Percentiles rank a stretch among this genome's conserved stretches.
Evolutionary conservation across 441 rosid species (phyloP).

Genomic region (Gossypium schwendimanii): DNA sequence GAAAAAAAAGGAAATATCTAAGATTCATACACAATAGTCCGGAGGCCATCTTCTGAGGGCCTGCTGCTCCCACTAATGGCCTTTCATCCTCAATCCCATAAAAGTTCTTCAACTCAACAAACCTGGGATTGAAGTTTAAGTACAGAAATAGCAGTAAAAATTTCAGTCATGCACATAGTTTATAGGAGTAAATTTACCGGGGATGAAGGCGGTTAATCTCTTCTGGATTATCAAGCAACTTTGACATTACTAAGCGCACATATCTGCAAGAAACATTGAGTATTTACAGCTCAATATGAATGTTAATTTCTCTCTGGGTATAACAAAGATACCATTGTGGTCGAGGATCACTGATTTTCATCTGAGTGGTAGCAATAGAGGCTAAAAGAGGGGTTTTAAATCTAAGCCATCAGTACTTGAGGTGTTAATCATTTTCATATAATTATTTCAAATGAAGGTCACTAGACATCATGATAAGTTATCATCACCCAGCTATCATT

Average conservation of each 20-base stretch:
- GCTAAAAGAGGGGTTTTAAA: background rate
- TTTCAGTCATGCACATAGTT: slow-evolving; percentile 2
- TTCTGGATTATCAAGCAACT: slow-evolving; percentile 37
- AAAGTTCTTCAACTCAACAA: slow-evolving; percentile 60
- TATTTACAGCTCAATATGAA: background rate
- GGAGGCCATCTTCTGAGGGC: slow-evolving; percentile 77
- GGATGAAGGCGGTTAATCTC: slow-evolving; percentile 63
- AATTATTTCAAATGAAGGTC: background rate
- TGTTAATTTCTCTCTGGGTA: background rate
- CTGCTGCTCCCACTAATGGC: slow-evolving; percentile 40
- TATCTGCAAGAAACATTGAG: slow-evolving; percentile 41
- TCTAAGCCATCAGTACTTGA: background rate
- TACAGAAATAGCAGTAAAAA: slow-evolving; percentile 8
- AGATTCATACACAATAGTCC: slow-evolving; percentile 62
- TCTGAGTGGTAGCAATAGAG: background rate
- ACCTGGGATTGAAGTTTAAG: slow-evolving; percentile 39
- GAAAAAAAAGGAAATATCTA: background rate
- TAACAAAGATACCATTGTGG: background rate
- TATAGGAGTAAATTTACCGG: slow-evolving; percentile 39
- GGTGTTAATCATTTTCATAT: background rate
- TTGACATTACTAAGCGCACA: slow-evolving; percentile 77
- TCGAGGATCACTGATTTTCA: background rate
- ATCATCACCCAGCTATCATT: background rate
- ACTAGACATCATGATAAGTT: slow-evolving; percentile 1
- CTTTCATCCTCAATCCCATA: slow-evolving; percentile 79